Evolutionary conservation across 1,284 basidiomycete genomes (phyloP), one percentile per base, ranked within the genome.

Genomic region (Ustilago hordei): DNA sequence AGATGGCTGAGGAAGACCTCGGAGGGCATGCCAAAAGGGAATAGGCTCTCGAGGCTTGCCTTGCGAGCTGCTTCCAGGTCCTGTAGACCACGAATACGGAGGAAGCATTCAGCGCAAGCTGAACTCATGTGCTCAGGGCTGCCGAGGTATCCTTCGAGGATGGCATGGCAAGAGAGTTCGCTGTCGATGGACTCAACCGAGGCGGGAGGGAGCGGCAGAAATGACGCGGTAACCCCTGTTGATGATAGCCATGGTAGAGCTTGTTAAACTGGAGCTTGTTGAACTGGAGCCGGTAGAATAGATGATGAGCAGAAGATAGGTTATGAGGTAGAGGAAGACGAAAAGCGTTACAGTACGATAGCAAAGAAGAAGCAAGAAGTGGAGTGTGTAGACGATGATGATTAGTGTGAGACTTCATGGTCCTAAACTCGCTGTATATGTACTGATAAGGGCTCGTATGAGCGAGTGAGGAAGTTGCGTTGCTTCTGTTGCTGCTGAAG

Each of bases 1-100:
- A 50, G 8, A 13, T 50, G 48, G 31, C 48, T 28, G 48, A 50
- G 31, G 28, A 28, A 28, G n/a, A 45, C 43, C n/a, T 45, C 43
- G 43, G 31, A 31, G 28, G 48, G 48, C 8, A 13, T 23, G 48
- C 48, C 48, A 12, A 11, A 31, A 13, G 48, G 48, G 4, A 13
- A 50, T 23, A 50, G 48, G 13, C 48, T 50, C 48, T 50, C 48
- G 12, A 50, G 48, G 48, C 48, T 50, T 11, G 9, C 28, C 11
- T 28, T 32, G 48, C 12, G 31, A n/a, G 48, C 48, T 19, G 43
- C 43, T 11, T 45, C n/a, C 6, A 45, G 48, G 15, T 50, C 31
- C 28, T 31, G 23, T 19, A 19, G n/a, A 19, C 48, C 48, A 31
- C 48, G 31, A 17, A 32, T 13, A 28, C 43, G 13, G n/a, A 50